A percentile compares a stretch with the other conserved stretches of the same genome.
These are phyloP conservation scores for Wallacemonas sp. DNA, from an alignment of 208 protist species.

Conservation along the genomic window DNA sequence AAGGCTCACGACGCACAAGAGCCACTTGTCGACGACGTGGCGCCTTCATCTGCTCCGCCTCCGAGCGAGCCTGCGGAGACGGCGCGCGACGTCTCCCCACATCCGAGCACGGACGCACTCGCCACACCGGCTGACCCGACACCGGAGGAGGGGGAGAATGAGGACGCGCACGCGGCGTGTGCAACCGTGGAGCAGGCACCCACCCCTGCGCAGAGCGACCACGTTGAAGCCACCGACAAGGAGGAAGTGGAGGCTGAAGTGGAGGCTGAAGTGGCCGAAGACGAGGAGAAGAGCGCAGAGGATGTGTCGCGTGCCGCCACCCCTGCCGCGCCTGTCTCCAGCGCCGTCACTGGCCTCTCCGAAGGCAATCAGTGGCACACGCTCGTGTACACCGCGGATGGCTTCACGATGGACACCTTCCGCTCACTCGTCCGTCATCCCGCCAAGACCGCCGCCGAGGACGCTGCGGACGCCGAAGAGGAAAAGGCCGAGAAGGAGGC, in stretches of 20 bases:
- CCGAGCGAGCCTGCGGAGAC: too few relatives aligned
- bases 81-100: too few relatives aligned
- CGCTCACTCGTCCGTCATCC: conserved; percentile 12
- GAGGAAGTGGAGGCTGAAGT: conserved; percentile 12
- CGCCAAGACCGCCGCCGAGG: background rate
- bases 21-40: background rate
- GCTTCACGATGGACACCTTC: conserved; percentile 16
- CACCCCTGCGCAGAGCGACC: too few relatives aligned
- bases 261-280: conserved; percentile 2
- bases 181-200: too few relatives aligned
- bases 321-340: background rate
- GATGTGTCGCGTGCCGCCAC: background rate
- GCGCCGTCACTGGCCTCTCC: conserved; percentile 1
- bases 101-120: too few relatives aligned
- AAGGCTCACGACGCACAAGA: conserved; percentile 18
- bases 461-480: background rate
- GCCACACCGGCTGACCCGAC: too few relatives aligned
- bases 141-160: too few relatives aligned
- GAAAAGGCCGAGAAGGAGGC: background rate
- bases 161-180: too few relatives aligned
- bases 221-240: background rate
- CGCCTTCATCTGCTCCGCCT: too few relatives aligned
- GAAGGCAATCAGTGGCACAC: conserved; percentile 12
- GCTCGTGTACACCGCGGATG: conserved; percentile 12
- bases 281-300: background rate